Conservation (phyloP, 2,329 filamentous ascomycete species). For the Diaporthe sp. region DNA sequence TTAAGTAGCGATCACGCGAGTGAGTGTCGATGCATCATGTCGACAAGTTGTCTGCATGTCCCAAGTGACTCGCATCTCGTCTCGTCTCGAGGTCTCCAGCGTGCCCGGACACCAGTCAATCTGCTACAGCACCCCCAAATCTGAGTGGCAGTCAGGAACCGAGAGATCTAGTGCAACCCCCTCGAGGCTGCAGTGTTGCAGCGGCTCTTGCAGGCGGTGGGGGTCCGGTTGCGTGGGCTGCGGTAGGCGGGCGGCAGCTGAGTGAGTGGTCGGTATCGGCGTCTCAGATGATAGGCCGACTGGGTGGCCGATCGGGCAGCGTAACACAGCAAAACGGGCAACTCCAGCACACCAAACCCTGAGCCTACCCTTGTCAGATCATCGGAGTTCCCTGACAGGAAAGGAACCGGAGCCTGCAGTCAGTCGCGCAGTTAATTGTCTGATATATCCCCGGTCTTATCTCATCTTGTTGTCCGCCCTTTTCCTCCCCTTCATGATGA, state of each 20-base stretch:
- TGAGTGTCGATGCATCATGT: not conserved
- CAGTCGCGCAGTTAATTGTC: not conserved
- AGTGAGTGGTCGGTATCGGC: slow-evolving; percentile 19
- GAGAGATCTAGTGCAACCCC: slow-evolving; percentile 21
- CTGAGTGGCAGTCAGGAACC: slow-evolving; percentile 2
- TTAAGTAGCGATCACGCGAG: not conserved
- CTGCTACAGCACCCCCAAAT: not conserved
- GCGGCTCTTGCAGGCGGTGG: slow-evolving; percentile 20
- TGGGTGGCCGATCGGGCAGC: slow-evolving; percentile 22
- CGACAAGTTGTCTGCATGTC: not conserved
- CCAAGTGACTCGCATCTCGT: not conserved
- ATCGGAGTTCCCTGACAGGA: slow-evolving; percentile 22
- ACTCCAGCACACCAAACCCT: slow-evolving; percentile 27
- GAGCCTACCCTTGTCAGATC: slow-evolving; percentile 32
- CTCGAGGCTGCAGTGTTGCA: slow-evolving; percentile 6
- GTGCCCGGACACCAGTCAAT: not conserved
- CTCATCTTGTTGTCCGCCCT: not conserved
- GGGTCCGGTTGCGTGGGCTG: not conserved
- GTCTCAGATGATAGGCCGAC: slow-evolving; percentile 33
- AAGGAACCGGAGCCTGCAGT: slow-evolving; percentile 22
- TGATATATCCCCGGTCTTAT: slow-evolving; percentile 29
- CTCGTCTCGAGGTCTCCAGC: not conserved
- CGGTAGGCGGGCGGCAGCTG: slow-evolving; percentile 20
- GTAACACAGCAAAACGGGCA: slow-evolving; percentile 29
- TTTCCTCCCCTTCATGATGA: slow-evolving; percentile 36